Evolutionary conservation across 768 basidiomycete species (phyloP).

Genomic region (Boletus coccyginus): DNA sequence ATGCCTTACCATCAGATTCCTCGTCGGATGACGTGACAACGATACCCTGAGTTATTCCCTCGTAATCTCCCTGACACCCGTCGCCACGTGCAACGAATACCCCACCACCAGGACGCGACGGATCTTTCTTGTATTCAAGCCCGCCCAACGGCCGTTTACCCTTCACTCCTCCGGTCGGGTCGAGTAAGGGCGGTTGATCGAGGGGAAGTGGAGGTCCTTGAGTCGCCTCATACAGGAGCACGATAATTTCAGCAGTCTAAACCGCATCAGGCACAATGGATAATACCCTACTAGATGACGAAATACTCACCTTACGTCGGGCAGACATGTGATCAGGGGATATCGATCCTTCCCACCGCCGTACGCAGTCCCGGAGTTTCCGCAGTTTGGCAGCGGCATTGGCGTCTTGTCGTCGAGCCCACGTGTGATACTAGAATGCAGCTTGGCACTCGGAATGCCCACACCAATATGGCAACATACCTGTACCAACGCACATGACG

Average conservation of each 20-base stretch:
- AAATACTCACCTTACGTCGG: constrained; percentile 70
- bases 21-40: constrained; percentile 51
- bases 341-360: constrained; percentile 83
- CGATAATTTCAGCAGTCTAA: constrained; percentile 90
- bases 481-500: constrained; percentile 88
- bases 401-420: constrained; percentile 77
- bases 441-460: constrained; percentile 6
- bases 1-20: constrained; percentile 49
- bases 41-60: constrained; percentile 54
- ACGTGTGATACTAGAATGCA: constrained; percentile 79
- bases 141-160: constrained; percentile 48
- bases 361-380: constrained; percentile 79
- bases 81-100: constrained; percentile 70
- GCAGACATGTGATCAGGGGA: constrained; percentile 94
- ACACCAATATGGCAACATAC: constrained; percentile 39
- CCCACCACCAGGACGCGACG: constrained; percentile 80
- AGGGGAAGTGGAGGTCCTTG: constrained; percentile 60
- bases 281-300: neutral
- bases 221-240: constrained; percentile 91
- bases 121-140: constrained; percentile 76
- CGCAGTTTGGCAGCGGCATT: constrained; percentile 72
- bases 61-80: constrained; percentile 43
- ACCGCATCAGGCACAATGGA: neutral
- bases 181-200: constrained; percentile 61
- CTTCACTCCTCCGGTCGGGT: constrained; percentile 75